Base-by-base conservation (phyloP, 2,329 filamentous ascomycete genomes). In the Xylaria sp. region DNA sequence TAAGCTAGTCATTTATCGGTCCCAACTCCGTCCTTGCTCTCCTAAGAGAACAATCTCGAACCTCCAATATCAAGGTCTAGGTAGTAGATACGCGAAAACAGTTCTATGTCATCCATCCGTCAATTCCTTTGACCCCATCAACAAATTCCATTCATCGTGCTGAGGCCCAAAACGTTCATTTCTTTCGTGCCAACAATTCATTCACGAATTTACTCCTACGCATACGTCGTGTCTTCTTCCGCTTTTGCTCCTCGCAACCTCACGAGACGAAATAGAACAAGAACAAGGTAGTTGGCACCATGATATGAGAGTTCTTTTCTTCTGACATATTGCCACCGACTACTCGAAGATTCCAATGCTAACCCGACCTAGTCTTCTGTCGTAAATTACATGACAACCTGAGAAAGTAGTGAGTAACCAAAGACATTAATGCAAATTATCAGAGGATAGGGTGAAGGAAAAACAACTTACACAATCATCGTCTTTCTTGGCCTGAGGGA, bases 401-500 rank as follows among this genome's bases (percentile, higher is more conserved):
- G 15, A 30, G n/a, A 58, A 46, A 30, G 10, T 13, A 34, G 66
- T 68, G 15, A 68, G 63, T 10, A 48, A 53, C 7, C 6, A 32
- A 36, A 10, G 46, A 28, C 20, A 55, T 6, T 10, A 56, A 39
- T 20, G 39, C 15, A 28, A 39, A 52, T 28, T 58, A 2, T 2
- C 7, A 13, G 13, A 28, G 3, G 23, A 58, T 13, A 32, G 5
- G 23, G 50, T 4, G 12, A 5, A 53, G 23, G 36, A 12, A 23
- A 34, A 32, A 13, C 25, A 67, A 86, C 87, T 86, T 89, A 97
- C 94, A 84, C 95, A 99, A 81, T 98, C 94, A 72, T 88, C 88
- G n/a, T 97, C 93, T 69, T 90, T 87, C 80, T 96, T 94, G 56
- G 86, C 90, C 75, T 90, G 87, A 7, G 94, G 93, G 74, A 99